Conservation (phyloP, 257 asterid species). For the Rehmannia glutinosa region DNA sequence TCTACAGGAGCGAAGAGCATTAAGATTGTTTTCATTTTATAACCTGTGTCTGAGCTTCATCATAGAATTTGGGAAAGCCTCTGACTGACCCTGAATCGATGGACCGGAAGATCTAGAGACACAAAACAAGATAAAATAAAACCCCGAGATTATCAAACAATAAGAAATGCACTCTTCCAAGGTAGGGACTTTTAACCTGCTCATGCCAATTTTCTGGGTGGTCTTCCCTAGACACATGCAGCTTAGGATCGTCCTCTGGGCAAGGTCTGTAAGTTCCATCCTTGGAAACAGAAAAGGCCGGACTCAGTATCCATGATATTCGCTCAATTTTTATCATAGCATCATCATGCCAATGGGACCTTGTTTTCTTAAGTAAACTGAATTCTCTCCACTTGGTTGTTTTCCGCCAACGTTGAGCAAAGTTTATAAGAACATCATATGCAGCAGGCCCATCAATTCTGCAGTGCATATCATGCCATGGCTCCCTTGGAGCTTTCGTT, state of each 20-base stretch:
- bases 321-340: constrained; percentile 90
- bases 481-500: constrained; percentile 87
- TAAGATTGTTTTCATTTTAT: constrained; percentile 9
- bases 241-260: constrained; percentile 64
- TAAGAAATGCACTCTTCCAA: constrained; percentile 14
- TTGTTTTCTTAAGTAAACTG: constrained; percentile 62
- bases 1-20: background rate
- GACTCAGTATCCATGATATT: constrained; percentile 90
- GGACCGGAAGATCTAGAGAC: constrained; percentile 81
- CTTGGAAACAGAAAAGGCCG: constrained; percentile 44
- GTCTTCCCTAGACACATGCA: constrained; percentile 48
- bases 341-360: constrained; percentile 80
- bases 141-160: constrained; percentile 21
- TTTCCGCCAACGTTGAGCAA: constrained; percentile 97
- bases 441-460: constrained; percentile 96
- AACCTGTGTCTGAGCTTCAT: constrained; percentile 63
- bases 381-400: constrained; percentile 92
- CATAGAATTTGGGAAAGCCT: constrained; percentile 67
- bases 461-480: constrained; percentile 98
- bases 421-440: constrained; percentile 89
- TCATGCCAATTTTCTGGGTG: constrained; percentile 83
- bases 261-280: constrained; percentile 40
- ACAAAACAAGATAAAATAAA: constrained; percentile 2
- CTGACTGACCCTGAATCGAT: constrained; percentile 85
- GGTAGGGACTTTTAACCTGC: constrained; percentile 51